Conservation (phyloP, 805 yeast genomes). For the Debaryomyces tyrocola region DNA sequence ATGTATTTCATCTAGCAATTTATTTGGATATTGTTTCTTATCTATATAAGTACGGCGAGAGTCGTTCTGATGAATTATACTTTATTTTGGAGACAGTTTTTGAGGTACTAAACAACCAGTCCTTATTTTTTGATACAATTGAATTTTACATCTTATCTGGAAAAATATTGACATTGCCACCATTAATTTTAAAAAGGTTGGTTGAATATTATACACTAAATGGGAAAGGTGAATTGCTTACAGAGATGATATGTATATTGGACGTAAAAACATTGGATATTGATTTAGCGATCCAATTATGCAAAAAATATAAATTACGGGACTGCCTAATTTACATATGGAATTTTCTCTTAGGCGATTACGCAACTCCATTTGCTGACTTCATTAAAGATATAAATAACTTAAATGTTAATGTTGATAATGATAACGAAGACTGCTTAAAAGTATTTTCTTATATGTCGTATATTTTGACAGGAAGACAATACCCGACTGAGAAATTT, state of each 20-base stretch:
- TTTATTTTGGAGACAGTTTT: slow-evolving; percentile 39
- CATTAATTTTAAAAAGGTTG: slow-evolving; percentile 60
- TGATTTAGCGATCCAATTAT: slow-evolving; percentile 67
- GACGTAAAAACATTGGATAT: slow-evolving; percentile 72
- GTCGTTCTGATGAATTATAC: slow-evolving; percentile 37
- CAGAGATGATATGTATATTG: slow-evolving; percentile 66
- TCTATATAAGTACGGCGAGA: slow-evolving; percentile 7
- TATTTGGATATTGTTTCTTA: slow-evolving; percentile 12
- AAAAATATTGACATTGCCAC: slow-evolving; percentile 53
- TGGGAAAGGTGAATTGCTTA: slow-evolving; percentile 50
- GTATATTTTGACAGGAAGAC: slow-evolving; percentile 71
- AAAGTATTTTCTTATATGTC: slow-evolving; percentile 54
- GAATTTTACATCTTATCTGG: slow-evolving; percentile 52
- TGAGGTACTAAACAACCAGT: slow-evolving; percentile 28
- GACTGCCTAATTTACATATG: slow-evolving; percentile 73
- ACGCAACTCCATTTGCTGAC: slow-evolving; percentile 65
- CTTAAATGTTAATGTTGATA: not conserved
- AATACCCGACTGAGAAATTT: slow-evolving; percentile 68
- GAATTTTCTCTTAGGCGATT: slow-evolving; percentile 70
- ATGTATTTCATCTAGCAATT: slow-evolving; percentile 22
- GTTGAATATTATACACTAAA: slow-evolving; percentile 48
- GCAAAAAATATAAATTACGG: slow-evolving; percentile 53
- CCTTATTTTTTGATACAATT: slow-evolving; percentile 51
- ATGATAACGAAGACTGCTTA: slow-evolving; percentile 7
- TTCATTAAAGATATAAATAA: slow-evolving; percentile 40